Percentiles rank a stretch among this genome's conserved stretches.
Conservation (phyloP, 192 early-diverging fungal genomes). For the Endogone sp. region DNA sequence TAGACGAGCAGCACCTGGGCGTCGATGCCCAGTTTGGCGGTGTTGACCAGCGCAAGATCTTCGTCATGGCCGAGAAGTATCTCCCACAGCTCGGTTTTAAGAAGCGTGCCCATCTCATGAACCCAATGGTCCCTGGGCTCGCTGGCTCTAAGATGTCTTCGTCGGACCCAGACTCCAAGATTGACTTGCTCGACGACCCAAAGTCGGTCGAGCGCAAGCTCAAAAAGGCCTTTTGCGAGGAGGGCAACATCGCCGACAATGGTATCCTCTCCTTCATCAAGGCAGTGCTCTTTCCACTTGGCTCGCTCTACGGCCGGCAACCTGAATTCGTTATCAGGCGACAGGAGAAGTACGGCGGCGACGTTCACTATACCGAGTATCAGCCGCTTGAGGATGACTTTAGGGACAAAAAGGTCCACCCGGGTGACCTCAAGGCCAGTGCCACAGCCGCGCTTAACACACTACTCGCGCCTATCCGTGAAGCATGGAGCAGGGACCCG, state of each 20-base stretch:
- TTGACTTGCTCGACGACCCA: conserved; percentile 88
- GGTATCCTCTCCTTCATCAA: conserved; percentile 90
- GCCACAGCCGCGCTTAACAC: conserved; percentile 78
- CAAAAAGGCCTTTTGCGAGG: conserved; percentile 95
- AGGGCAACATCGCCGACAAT: conserved; percentile 89
- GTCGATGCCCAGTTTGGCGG: conserved; percentile 97
- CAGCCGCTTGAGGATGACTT: conserved; percentile 83
- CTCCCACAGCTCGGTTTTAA: conserved; percentile 91
- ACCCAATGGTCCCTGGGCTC: conserved; percentile 94
- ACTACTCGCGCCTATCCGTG: conserved; percentile 85
- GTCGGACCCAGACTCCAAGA: conserved; percentile 96
- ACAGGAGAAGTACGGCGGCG: conserved; percentile 90
- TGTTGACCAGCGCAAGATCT: conserved; percentile 99
- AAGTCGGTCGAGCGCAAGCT: conserved; percentile 82
- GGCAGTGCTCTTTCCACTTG: conserved; percentile 85
- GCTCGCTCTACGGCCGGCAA: conserved; percentile 53
- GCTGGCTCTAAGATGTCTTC: conserved; percentile 94
- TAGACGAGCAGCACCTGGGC: conserved; percentile 96
- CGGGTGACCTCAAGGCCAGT: conserved; percentile 90
- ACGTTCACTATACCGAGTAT: conserved; percentile 67
- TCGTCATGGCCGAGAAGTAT: conserved; percentile 95
- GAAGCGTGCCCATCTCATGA: conserved; percentile 98
- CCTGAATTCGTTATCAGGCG: conserved; percentile 67
- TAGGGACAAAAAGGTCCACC: conserved; percentile 82
- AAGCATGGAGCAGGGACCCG: conserved; percentile 60